phyloP scores from a whole-genome alignment of 192 early-diverging fungal genomes.

The Coemansia sp. region DNA sequence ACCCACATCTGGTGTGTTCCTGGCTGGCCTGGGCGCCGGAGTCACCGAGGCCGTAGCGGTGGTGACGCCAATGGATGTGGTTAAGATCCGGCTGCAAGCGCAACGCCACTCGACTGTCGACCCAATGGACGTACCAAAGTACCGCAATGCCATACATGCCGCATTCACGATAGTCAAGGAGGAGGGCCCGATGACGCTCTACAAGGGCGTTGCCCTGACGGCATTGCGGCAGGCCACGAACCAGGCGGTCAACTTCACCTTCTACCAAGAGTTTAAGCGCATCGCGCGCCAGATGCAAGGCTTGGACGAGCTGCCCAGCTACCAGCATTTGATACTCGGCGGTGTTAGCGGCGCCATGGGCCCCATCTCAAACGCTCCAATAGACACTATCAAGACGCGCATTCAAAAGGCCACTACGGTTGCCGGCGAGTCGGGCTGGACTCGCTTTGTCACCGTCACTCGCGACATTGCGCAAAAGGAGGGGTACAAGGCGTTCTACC shows the following conservation, averaged over 20 bases:
- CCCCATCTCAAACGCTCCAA: constrained; percentile 94
- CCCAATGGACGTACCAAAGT: constrained; percentile 95
- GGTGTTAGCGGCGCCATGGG: constrained; percentile 91
- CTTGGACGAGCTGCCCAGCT: constrained; percentile 77
- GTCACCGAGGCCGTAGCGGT: constrained; percentile 93
- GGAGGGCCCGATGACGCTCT: constrained; percentile 85
- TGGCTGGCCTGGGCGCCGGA: constrained; percentile 91
- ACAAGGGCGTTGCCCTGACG: constrained; percentile 94
- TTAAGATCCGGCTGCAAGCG: constrained; percentile 98
- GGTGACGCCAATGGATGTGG: constrained; percentile 98
- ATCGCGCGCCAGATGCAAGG: constrained; percentile 71
- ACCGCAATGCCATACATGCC: constrained; percentile 92
- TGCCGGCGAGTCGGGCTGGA: constrained; percentile 74
- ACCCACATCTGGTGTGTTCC: constrained; percentile 68
- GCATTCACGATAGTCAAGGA: constrained; percentile 91
- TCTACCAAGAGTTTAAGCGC: constrained; percentile 92
- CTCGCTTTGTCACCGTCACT: constrained; percentile 79
- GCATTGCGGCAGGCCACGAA: constrained; percentile 95
- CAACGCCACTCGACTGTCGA: constrained; percentile 96
- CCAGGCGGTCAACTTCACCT: constrained; percentile 99
- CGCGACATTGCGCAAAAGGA: constrained; percentile 81
- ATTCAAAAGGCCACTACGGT: constrained; percentile 83
- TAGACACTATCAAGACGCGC: constrained; percentile 99
- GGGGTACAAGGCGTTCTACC: constrained; percentile 93
- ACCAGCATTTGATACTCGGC: constrained; percentile 89